These are phyloP conservation scores for Scheffersomyces parashehatae DNA, from an alignment of 1,139 yeast species.

Conservation along the genomic window DNA sequence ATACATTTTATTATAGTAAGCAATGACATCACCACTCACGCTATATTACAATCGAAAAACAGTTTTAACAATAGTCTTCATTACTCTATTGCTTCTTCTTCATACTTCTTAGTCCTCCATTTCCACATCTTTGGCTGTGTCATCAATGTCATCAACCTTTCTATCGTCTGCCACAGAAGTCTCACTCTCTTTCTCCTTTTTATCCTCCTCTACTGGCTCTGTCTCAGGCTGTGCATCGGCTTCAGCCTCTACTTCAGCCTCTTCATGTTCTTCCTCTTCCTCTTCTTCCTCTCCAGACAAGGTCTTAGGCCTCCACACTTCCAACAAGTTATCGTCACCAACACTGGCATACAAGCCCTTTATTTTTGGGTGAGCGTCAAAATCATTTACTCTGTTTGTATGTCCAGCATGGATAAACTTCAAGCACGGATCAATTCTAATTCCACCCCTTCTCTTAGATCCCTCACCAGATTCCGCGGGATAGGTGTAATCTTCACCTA, in stretches of 20 bases:
- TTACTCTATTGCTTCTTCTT: no score
- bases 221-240: conserved; percentile 1
- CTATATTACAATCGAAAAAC: no score
- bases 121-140: conserved; percentile 1
- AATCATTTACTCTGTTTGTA: conserved; percentile 51
- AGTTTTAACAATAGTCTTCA: no score
- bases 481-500: conserved; percentile 46
- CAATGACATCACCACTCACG: no score
- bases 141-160: no score
- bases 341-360: conserved; percentile 44
- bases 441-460: conserved; percentile 27
- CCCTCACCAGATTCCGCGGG: conserved; percentile 28
- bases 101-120: not conserved
- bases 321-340: conserved; percentile 55
- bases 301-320: conserved; percentile 55
- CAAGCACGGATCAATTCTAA: conserved; percentile 59
- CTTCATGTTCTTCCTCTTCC: conserved; percentile 32
- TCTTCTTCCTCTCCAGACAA: conserved; percentile 44
- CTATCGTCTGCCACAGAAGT: not conserved
- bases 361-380: conserved; percentile 50
- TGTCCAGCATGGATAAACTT: conserved; percentile 62
- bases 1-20: no score
- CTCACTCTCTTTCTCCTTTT: conserved; percentile 21
- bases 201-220: conserved; percentile 16
- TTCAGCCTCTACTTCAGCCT: conserved; percentile 28